Evolutionary conservation across 148 eudicot species (phyloP).

Genomic region (Amaranthus hypochondriacus): DNA sequence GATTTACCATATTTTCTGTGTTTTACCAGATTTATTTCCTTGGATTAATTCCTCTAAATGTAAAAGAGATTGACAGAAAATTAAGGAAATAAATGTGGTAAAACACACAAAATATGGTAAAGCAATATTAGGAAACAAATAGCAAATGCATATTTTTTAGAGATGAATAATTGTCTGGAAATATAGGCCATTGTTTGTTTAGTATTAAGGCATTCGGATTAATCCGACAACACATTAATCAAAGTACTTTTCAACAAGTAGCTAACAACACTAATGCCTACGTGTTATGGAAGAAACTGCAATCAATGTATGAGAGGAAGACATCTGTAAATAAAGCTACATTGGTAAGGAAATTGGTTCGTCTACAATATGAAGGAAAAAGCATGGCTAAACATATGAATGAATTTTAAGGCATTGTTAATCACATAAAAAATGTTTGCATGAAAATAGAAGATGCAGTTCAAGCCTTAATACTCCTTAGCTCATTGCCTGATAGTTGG

Average conservation of each 20-base stretch:
- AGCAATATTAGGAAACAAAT: no score
- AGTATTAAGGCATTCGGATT: not conserved
- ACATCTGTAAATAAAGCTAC: not conserved
- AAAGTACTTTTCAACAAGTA: not conserved
- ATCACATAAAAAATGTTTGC: not conserved
- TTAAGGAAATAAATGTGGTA: no score
- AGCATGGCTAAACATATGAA: not conserved
- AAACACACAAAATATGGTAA: no score
- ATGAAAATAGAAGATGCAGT: not conserved
- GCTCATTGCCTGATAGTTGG: not conserved
- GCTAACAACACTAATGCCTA: not conserved
- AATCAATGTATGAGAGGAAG: not conserved
- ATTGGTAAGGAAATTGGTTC: not conserved
- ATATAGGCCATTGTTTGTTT: no score
- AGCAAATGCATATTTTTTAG: no score
- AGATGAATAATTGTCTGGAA: no score
- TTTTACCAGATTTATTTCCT: no score
- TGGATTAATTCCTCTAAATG: no score
- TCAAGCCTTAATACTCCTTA: not conserved
- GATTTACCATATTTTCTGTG: no score
- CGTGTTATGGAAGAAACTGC: not conserved
- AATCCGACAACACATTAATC: not conserved
- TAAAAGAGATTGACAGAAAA: no score
- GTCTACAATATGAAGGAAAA: not conserved
- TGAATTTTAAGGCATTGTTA: no score